phyloP scores from a whole-genome alignment of 306 rosid species.

The Medicago ruthenica region DNA sequence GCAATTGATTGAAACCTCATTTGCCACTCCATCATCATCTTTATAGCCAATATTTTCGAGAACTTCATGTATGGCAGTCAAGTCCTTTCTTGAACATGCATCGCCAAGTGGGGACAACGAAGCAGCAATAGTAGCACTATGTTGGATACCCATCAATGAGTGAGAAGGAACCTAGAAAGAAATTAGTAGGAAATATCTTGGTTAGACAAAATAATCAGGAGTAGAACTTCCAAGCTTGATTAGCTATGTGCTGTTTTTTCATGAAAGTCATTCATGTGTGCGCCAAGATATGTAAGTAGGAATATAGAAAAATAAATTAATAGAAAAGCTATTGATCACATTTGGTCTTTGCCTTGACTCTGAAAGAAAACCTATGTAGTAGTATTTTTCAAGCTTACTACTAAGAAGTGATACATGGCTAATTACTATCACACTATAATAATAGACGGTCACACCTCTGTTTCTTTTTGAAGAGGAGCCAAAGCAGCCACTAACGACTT shows the following conservation, averaged over 20 bases:
- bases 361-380: too few relatives aligned
- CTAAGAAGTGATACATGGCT: too few relatives aligned
- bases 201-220: conserved; percentile 3
- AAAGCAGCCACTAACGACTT: conserved; percentile 74
- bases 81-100: conserved; percentile 81
- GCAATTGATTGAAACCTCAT: conserved; percentile 56
- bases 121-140: conserved; percentile 56
- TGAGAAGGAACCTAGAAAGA: conserved; percentile 67
- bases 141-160: conserved; percentile 72
- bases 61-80: conserved; percentile 81
- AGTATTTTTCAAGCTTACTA: too few relatives aligned
- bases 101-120: conserved; percentile 75
- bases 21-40: conserved; percentile 78
- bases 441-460: conserved; percentile 55
- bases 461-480: conserved; percentile 78
- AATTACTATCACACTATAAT: too few relatives aligned
- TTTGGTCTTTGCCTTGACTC: too few relatives aligned
- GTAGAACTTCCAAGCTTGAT: conserved; percentile 18
- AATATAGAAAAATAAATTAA: too few relatives aligned
- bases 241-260: too few relatives aligned
- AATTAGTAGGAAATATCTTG: background rate
- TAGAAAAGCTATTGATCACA: too few relatives aligned
- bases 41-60: conserved; percentile 69
- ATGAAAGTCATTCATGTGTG: too few relatives aligned
- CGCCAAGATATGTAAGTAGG: too few relatives aligned